Base-by-base conservation (phyloP, 331 rosid species). In the Quercus tomentella region DNA sequence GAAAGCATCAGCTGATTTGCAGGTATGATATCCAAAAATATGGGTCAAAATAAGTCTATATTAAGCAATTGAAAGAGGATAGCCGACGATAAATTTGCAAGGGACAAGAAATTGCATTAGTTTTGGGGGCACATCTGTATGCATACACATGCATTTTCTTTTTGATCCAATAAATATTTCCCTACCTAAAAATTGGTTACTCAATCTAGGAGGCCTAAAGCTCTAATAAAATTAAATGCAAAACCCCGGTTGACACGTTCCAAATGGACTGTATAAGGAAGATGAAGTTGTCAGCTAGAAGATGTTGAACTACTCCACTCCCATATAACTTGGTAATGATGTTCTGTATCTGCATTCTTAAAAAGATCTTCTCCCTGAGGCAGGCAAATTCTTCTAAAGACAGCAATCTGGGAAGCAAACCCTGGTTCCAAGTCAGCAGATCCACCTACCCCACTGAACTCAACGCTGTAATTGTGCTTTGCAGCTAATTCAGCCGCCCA, bases 331-430 rank as follows among this genome's bases (percentile, higher is more conserved):
- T 80, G 76, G 81, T 81, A 86, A 58, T 57, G 82, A 62, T 73
- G 79, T 21, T 83, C 87, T 6, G 33, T 68, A 55, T 86, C 88
- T 72, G 72, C 57, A 14, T 33, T 79, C 55, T 85, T 81, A 30
- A 30, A 72, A 60, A 31, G 14, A 14, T 16, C 51, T 3, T 76
- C 82, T 67, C 74, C 79, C 33, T 83, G 58, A 63, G 66, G 80
- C 25, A 15, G 66, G 77, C 77, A 70, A 58, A 78, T 88, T 69
- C 86, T 86, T 84, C 83, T 90, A 70, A 95, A 95, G 72, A 95
- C 94, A 25, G 99, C 98, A 84, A 93, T 91, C 87, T 96, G 99
- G 26, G 99, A 96, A 80, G 98, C 99, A 85, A 89, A 91, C 74
- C 99, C 99, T 9, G 98, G 99, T 75, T 96, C 99, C 65, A 72